Evolutionary conservation across 306 rosid species (phyloP).

Genomic region (Pterocarpus macrocarpus): DNA sequence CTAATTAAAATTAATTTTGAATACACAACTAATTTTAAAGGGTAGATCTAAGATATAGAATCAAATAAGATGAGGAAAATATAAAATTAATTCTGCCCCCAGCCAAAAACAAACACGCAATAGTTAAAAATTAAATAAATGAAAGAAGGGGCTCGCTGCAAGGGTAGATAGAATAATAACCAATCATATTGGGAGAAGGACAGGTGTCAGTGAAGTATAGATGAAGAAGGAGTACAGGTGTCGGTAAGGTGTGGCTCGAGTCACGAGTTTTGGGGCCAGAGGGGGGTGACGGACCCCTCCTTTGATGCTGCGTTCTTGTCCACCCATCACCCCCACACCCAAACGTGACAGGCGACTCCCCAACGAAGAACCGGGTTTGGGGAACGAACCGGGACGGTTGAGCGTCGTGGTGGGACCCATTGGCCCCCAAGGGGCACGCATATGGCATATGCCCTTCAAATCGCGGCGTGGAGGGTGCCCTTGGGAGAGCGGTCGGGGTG

Average conservation of each 20-base stretch:
- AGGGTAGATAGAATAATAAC: no score
- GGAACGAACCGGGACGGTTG: not conserved
- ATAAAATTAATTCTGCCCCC: no score
- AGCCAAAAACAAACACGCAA: no score
- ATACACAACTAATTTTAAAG: no score
- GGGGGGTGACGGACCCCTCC: slow-evolving; percentile 11
- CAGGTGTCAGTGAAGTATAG: not conserved
- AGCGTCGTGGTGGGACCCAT: not conserved
- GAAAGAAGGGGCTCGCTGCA: no score
- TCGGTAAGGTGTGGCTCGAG: slow-evolving; percentile 25
- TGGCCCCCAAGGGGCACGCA: not conserved
- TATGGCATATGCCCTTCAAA: not conserved
- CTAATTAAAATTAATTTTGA: no score
- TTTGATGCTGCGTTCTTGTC: slow-evolving; percentile 25
- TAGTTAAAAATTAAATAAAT: no score
- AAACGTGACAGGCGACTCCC: not conserved
- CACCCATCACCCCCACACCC: slow-evolving; percentile 13
- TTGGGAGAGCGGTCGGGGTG: not conserved
- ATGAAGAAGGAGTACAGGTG: slow-evolving; percentile 11
- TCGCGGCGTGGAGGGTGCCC: not conserved
- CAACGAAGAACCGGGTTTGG: not conserved
- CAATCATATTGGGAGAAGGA: no score
- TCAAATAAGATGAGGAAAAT: no score
- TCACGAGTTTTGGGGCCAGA: slow-evolving; percentile 34
- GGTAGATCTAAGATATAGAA: no score